phyloP scores from a whole-genome alignment of 768 basidiomycete species.

The Tephrocybe sp. region DNA sequence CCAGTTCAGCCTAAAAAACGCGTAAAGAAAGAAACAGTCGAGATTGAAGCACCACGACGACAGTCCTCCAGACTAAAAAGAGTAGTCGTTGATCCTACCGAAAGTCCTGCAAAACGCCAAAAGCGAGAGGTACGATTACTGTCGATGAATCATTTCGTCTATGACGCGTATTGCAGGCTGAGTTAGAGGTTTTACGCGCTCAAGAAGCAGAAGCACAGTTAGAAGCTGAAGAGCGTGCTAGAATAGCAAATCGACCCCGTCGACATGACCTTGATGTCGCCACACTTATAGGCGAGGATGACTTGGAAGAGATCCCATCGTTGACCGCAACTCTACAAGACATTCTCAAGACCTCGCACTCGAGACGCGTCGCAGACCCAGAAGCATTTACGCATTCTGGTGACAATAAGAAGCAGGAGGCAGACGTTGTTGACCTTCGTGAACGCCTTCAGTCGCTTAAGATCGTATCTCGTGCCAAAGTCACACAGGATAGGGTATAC shows the following conservation, averaged over 20 bases:
- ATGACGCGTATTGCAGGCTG: constrained; percentile 32
- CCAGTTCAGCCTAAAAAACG: constrained; percentile 59
- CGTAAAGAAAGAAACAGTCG: constrained; percentile 47
- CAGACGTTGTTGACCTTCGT: constrained; percentile 51
- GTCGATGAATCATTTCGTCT: neutral
- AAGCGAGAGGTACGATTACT: constrained; percentile 55
- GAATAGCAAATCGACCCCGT: constrained; percentile 66
- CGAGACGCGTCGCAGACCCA: constrained; percentile 39
- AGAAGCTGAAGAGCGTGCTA: constrained; percentile 58
- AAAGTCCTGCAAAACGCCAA: constrained; percentile 59
- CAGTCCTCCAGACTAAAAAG: constrained; percentile 63
- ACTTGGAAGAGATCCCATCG: constrained; percentile 40
- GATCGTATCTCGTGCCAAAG: constrained; percentile 77
- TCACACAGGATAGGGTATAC: constrained; percentile 72
- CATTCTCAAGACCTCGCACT: constrained; percentile 31
- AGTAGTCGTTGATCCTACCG: constrained; percentile 49
- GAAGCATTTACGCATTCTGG: constrained; percentile 52
- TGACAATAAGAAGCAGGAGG: constrained; percentile 42
- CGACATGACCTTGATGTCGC: constrained; percentile 61
- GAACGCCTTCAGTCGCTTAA: constrained; percentile 53
- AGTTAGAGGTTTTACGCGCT: constrained; percentile 44
- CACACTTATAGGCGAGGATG: constrained; percentile 51
- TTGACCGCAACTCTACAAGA: constrained; percentile 44
- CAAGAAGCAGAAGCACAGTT: constrained; percentile 62
- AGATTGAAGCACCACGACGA: constrained; percentile 52